phyloP scores from a whole-genome alignment of 257 asterid species.

The Primulina eburnea region DNA sequence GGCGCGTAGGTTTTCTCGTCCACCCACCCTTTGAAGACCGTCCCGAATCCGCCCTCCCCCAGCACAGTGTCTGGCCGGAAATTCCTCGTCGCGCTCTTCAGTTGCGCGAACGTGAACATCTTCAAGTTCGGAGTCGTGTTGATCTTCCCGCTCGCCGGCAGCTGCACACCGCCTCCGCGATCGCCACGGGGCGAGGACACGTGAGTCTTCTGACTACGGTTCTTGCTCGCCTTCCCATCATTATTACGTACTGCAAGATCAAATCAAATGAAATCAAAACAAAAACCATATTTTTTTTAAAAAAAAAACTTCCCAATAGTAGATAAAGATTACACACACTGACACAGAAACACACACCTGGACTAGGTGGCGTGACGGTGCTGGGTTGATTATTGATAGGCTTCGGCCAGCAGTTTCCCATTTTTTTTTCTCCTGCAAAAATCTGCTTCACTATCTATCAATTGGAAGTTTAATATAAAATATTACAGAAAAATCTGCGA shows the following conservation, averaged over 20 bases:
- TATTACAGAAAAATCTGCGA: not conserved
- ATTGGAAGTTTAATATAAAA: not conserved
- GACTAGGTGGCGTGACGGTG: slow-evolving; percentile 30
- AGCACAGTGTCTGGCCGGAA: slow-evolving; percentile 54
- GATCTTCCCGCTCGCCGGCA: slow-evolving; percentile 38
- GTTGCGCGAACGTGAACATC: slow-evolving; percentile 43
- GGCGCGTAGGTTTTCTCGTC: slow-evolving; percentile 62
- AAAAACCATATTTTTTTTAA: too few species aligned
- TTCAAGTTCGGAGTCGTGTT: slow-evolving; percentile 38
- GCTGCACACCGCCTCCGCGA: slow-evolving; percentile 12
- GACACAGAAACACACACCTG: slow-evolving; percentile 27
- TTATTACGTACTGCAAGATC: slow-evolving; percentile 1
- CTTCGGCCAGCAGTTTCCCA: slow-evolving; percentile 54
- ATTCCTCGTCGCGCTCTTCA: slow-evolving; percentile 45
- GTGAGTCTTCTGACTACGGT: not conserved
- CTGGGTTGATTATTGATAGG: slow-evolving; percentile 29
- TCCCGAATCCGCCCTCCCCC: slow-evolving; percentile 68
- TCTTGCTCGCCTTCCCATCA: not conserved
- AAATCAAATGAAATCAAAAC: not conserved
- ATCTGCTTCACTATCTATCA: not conserved
- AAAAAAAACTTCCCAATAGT: not conserved
- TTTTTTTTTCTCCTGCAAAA: slow-evolving; percentile 5
- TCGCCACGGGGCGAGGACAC: not conserved
- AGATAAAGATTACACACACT: not conserved
- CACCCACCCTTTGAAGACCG: slow-evolving; percentile 53